phyloP scores from a whole-genome alignment of 208 protist genomes.

The Trypanosoma avium region DNA sequence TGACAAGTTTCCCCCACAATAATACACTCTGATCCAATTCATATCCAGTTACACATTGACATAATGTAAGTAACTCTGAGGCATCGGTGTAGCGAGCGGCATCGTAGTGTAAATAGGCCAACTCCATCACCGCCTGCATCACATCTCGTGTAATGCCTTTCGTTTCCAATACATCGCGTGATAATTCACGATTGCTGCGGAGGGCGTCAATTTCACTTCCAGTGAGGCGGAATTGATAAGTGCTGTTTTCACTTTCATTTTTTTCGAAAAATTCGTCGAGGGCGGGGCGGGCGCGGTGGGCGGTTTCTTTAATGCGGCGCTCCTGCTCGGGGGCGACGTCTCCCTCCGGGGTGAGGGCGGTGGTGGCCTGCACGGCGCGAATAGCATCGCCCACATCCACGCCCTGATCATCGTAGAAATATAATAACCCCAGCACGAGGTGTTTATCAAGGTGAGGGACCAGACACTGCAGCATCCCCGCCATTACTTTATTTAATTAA shows the following conservation, averaged over 20 bases:
- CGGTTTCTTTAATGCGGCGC: conserved; percentile 53
- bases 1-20: conserved; percentile 89
- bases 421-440: conserved; percentile 74
- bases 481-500: conserved; percentile 24
- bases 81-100: conserved; percentile 80
- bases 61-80: conserved; percentile 78
- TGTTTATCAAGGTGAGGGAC: conserved; percentile 89
- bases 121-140: conserved; percentile 72
- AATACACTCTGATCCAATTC: conserved; percentile 61
- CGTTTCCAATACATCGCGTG: conserved; percentile 67
- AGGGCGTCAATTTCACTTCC: conserved; percentile 72
- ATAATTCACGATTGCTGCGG: conserved; percentile 72
- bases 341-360: conserved; percentile 63
- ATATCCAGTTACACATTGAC: conserved; percentile 79
- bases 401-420: conserved; percentile 72
- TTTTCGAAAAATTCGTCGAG: conserved; percentile 80
- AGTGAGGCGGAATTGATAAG: conserved; percentile 80
- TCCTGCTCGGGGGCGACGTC: conserved; percentile 75
- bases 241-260: conserved; percentile 52
- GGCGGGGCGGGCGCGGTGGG: conserved; percentile 54
- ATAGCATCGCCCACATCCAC: conserved; percentile 73
- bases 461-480: conserved; percentile 69
- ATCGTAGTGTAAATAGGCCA: conserved; percentile 88
- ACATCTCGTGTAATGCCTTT: conserved; percentile 69
- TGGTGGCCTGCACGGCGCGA: conserved; percentile 60